Evolutionary conservation across 768 basidiomycete genomes (phyloP).

Genomic region (Leucosporidium yakuticum): DNA sequence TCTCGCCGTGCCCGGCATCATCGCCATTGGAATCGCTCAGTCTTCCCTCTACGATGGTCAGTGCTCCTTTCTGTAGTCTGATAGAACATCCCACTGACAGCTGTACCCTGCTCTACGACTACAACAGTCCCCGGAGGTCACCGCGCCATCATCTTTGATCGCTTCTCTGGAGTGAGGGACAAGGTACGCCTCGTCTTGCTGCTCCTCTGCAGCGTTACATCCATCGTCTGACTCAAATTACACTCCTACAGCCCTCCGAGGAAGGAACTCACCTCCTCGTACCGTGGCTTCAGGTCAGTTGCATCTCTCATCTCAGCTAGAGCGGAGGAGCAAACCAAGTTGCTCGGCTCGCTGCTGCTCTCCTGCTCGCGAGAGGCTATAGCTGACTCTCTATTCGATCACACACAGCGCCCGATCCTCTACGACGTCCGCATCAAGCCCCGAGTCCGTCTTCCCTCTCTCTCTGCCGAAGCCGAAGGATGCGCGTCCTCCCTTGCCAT

Average conservation of each 20-base stretch:
- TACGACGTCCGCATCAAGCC: conserved; percentile 98
- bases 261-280: conserved; percentile 96
- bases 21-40: conserved; percentile 50
- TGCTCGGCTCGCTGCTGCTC: too few species aligned
- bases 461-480: conserved; percentile 1
- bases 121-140: conserved; percentile 34
- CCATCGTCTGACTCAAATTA: background rate
- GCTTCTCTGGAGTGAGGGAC: conserved; percentile 53
- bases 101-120: background rate
- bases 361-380: too few species aligned
- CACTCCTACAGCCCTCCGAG: conserved; percentile 58
- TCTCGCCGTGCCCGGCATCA: conserved; percentile 59
- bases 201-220: too few species aligned
- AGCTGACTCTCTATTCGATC: background rate
- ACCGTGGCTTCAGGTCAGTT: conserved; percentile 61
- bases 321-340: too few species aligned
- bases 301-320: background rate
- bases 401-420: conserved; percentile 75
- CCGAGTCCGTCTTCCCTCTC: conserved; percentile 54
- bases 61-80: background rate
- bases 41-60: conserved; percentile 53
- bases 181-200: conserved; percentile 12
- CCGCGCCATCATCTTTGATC: conserved; percentile 81
- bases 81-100: background rate
- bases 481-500: background rate